A percentile compares a stretch with the other conserved stretches of the same genome.
These are phyloP conservation scores for Choricystis sp. DNA, from an alignment of 139 green algal genomes.

Conservation along the genomic window DNA sequence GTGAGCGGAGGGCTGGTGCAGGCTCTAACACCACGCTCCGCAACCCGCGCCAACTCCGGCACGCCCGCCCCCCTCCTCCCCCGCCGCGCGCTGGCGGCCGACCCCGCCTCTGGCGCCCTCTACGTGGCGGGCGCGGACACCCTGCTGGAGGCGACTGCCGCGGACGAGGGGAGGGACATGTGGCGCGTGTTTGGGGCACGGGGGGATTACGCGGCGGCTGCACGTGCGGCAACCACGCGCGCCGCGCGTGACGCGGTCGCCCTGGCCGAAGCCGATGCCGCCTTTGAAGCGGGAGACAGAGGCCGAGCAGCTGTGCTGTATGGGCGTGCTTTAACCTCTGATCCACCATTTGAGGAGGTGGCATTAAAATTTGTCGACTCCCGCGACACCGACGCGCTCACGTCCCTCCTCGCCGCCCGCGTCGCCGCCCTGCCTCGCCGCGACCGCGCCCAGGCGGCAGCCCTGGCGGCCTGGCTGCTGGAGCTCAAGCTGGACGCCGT, in stretches of 20 bases:
- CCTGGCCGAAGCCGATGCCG: conserved; percentile 25
- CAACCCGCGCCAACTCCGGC: conserved; percentile 12
- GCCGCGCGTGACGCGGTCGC: conserved; percentile 47
- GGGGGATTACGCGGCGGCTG: conserved; percentile 26
- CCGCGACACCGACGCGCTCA: conserved; percentile 25
- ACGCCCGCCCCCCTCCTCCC: conserved; percentile 4
- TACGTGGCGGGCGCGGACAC: conserved; percentile 16
- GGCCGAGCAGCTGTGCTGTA: conserved; percentile 29
- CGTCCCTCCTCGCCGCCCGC: conserved; percentile 28
- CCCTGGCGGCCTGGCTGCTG: conserved; percentile 79
- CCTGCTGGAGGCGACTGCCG: conserved; percentile 22
- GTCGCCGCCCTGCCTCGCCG: conserved; percentile 35
- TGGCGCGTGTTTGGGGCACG: conserved; percentile 60
- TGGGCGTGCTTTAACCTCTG: conserved; percentile 33
- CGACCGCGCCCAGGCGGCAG: conserved; percentile 58
- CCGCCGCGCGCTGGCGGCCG: conserved; percentile 4
- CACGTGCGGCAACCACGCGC: conserved; percentile 16
- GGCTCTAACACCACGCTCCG: conserved; percentile 10
- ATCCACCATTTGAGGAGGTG: conserved; percentile 70
- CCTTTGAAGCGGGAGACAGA: conserved; percentile 24
- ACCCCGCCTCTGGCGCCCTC: conserved; percentile 9
- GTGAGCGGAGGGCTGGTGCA: background rate
- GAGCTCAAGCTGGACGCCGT: conserved; percentile 80
- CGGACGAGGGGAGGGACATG: conserved; percentile 58
- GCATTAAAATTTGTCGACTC: conserved; percentile 57